A percentile compares a stretch with the other conserved stretches of the same genome.
phyloP scores from a whole-genome alignment of 2,329 filamentous ascomycete species.

The Venturia aucupariae region DNA sequence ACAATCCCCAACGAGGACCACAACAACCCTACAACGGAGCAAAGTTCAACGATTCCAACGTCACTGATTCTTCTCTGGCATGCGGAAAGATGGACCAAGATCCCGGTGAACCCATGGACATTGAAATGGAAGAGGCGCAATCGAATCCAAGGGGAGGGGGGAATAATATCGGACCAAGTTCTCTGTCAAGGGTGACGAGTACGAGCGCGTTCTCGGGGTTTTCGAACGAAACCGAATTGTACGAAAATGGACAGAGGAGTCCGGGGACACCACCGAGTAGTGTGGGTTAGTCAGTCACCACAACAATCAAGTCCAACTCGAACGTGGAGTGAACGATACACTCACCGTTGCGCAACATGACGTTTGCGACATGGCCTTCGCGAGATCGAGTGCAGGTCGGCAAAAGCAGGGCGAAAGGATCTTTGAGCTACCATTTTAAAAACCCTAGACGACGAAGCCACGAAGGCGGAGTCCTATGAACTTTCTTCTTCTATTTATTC shows the following conservation, averaged over 20 bases:
- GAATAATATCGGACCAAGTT: not conserved
- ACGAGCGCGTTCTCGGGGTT: constrained; percentile 14
- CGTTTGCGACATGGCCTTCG: not conserved
- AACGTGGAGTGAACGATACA: not conserved
- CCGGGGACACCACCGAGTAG: constrained; percentile 12
- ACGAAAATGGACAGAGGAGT: constrained; percentile 7
- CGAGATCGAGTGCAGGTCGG: too few relatives aligned
- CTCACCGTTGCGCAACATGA: not conserved
- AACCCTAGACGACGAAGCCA: not conserved
- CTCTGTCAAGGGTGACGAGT: constrained; percentile 9
- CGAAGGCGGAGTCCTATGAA: not conserved
- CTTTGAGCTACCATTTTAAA: not conserved
- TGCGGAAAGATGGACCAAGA: not conserved
- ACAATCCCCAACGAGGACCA: not conserved
- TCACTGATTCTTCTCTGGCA: not conserved
- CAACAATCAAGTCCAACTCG: not conserved
- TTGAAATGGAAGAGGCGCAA: not conserved
- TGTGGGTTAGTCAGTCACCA: not conserved
- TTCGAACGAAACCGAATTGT: constrained; percentile 15
- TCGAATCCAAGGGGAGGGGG: not conserved
- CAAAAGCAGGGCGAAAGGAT: too few relatives aligned
- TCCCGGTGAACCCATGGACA: constrained; percentile 3
- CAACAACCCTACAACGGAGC: not conserved
- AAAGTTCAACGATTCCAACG: not conserved
- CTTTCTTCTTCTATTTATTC: too few relatives aligned